Evolutionary conservation across 768 basidiomycete genomes (phyloP).

Genomic region (Mycena kentingensis): DNA sequence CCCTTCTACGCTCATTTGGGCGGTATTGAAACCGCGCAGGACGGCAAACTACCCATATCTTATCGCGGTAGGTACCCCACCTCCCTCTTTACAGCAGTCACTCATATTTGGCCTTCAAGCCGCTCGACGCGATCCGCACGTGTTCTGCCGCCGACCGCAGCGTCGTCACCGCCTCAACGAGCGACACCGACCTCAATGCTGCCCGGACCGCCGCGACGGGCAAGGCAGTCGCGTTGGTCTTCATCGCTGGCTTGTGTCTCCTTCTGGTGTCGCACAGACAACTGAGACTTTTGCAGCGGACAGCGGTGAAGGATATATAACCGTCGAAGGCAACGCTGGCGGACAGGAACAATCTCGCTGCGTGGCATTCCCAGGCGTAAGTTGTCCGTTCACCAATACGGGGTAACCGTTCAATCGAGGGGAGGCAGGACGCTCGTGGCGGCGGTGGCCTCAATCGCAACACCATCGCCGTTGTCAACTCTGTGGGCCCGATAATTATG

Average conservation of each 20-base stretch:
- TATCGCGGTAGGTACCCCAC: slow-evolving; percentile 36
- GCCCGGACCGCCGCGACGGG: slow-evolving; percentile 46
- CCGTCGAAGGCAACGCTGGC: slow-evolving; percentile 56
- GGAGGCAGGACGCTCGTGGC: slow-evolving; percentile 46
- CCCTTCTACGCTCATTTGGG: slow-evolving; percentile 33
- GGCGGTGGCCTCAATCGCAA: slow-evolving; percentile 55
- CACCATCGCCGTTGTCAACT: slow-evolving; percentile 68
- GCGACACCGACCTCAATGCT: slow-evolving; percentile 50
- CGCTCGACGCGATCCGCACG: slow-evolving; percentile 46
- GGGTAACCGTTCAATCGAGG: neutral
- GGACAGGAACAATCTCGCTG: slow-evolving; percentile 53
- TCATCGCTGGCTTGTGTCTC: slow-evolving; percentile 43
- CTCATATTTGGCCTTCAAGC: slow-evolving; percentile 28
- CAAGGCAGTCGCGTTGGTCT: slow-evolving; percentile 54
- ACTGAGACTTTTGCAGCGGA: slow-evolving; percentile 10
- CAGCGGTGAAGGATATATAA: slow-evolving; percentile 40
- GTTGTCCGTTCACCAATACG: slow-evolving; percentile 22
- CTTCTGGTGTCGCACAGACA: neutral
- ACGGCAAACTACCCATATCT: slow-evolving; percentile 56
- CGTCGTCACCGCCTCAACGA: slow-evolving; percentile 47
- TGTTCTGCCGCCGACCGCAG: slow-evolving; percentile 42
- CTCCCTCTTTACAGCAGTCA: neutral
- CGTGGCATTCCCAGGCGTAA: slow-evolving; percentile 54
- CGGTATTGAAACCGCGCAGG: neutral
- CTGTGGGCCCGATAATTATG: slow-evolving; percentile 60